Conservation (phyloP, 2,329 filamentous ascomycete genomes). For the Penicillium sp. region DNA sequence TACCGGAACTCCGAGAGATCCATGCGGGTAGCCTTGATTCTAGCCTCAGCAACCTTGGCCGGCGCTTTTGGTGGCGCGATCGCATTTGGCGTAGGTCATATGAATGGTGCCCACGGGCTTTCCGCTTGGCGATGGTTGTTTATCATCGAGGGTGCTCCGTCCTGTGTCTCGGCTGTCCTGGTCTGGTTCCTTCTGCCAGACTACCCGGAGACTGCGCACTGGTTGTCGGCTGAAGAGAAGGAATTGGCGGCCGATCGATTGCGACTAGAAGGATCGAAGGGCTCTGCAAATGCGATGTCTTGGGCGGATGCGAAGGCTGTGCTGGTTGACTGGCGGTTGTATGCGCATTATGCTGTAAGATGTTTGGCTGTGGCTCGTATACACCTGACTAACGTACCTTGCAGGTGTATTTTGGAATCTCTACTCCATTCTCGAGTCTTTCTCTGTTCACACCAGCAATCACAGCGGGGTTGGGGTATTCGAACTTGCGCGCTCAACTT, state of each 20-base stretch:
- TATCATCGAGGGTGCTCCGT: conserved; percentile 47
- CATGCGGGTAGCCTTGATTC: conserved; percentile 58
- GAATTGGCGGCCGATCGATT: conserved; percentile 45
- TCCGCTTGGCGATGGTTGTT: conserved; percentile 52
- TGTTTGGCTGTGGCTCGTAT: background rate
- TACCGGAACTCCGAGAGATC: conserved; percentile 59
- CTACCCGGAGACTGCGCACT: conserved; percentile 51
- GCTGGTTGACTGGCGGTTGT: conserved; percentile 54
- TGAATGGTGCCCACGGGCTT: conserved; percentile 27
- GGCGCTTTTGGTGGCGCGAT: conserved; percentile 57
- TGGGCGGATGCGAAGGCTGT: conserved; percentile 52
- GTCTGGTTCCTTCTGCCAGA: conserved; percentile 53
- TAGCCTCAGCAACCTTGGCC: conserved; percentile 58
- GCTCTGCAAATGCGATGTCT: conserved; percentile 44
- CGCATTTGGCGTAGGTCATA: conserved; percentile 54
- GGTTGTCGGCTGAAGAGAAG: conserved; percentile 50
- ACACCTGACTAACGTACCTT: conserved; percentile 9
- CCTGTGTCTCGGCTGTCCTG: conserved; percentile 38
- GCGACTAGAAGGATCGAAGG: conserved; percentile 44
- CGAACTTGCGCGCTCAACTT: conserved; percentile 62
- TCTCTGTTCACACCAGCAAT: conserved; percentile 66
- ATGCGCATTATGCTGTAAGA: conserved; percentile 54
- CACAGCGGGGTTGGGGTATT: conserved; percentile 57
- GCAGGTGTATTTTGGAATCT: conserved; percentile 54
- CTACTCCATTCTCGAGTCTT: conserved; percentile 60